phyloP scores from a whole-genome alignment of 2,329 filamentous ascomycete species.

The Botrytis fragariae region DNA sequence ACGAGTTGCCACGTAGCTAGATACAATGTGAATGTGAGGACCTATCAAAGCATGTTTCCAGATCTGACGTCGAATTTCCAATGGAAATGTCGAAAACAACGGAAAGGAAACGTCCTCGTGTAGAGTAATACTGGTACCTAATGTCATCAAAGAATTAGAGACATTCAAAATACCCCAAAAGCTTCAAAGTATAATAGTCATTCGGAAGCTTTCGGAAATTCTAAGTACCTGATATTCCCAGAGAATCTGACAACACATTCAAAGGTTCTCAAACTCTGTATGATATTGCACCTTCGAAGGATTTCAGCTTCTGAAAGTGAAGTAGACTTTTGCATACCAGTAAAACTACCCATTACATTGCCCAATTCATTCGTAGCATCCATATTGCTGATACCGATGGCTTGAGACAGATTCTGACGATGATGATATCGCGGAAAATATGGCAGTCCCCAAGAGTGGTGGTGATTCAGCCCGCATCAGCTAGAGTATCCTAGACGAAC shows the following conservation, averaged over 20 bases:
- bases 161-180: background rate
- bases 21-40: background rate
- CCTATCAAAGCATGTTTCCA: conserved; percentile 2
- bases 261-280: background rate
- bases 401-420: background rate
- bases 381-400: background rate
- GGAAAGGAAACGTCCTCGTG: background rate
- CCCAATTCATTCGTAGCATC: too few relatives aligned
- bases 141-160: background rate
- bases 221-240: background rate
- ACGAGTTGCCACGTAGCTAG: background rate
- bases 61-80: background rate
- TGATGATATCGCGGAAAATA: background rate
- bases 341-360: too few relatives aligned
- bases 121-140: background rate
- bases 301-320: background rate
- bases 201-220: background rate
- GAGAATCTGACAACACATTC: background rate
- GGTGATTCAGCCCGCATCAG: background rate
- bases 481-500: background rate
- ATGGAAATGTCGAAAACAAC: background rate
- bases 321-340: background rate
- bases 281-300: background rate
- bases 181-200: background rate
- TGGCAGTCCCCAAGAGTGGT: background rate